phyloP scores from a whole-genome alignment of 2,329 filamentous ascomycete species.

The Fusarium haematococcum region DNA sequence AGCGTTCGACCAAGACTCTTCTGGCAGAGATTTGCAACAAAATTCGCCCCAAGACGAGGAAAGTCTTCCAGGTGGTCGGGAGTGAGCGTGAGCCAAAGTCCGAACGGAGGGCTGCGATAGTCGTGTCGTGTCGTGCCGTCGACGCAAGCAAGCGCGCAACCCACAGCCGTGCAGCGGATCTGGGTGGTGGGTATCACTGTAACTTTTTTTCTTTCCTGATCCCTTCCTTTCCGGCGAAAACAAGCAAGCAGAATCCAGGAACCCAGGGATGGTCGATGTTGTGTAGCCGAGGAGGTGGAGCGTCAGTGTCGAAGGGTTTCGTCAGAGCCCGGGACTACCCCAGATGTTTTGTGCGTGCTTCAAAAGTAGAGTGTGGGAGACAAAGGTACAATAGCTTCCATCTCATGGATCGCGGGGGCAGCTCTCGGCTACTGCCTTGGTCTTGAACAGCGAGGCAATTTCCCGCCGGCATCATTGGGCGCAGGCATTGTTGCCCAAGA shows the following conservation, averaged over 20 bases:
- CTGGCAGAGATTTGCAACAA: constrained; percentile 46
- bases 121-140: constrained; percentile 25
- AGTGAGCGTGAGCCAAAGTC: constrained; percentile 33
- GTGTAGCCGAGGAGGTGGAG: constrained; percentile 34
- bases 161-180: constrained; percentile 34
- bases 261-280: constrained; percentile 21
- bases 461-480: constrained; percentile 47
- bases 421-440: constrained; percentile 33
- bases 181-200: constrained; percentile 33
- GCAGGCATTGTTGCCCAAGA: constrained; percentile 51
- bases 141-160: constrained; percentile 43
- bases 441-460: constrained; percentile 32
- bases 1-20: constrained; percentile 42
- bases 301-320: constrained; percentile 19
- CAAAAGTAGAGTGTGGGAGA: constrained; percentile 10
- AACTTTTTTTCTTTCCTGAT: constrained; percentile 2
- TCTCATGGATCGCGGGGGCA: constrained; percentile 27
- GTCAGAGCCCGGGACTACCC: constrained; percentile 43
- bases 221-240: not conserved
- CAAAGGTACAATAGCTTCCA: constrained; percentile 13
- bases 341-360: constrained; percentile 40
- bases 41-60: constrained; percentile 41
- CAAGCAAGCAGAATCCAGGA: not conserved
- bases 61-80: constrained; percentile 26
- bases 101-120: constrained; percentile 28